Evolutionary conservation across 257 asterid species (phyloP), one percentile per base, ranked within the genome.

Genomic region (Mitragyna speciosa): DNA sequence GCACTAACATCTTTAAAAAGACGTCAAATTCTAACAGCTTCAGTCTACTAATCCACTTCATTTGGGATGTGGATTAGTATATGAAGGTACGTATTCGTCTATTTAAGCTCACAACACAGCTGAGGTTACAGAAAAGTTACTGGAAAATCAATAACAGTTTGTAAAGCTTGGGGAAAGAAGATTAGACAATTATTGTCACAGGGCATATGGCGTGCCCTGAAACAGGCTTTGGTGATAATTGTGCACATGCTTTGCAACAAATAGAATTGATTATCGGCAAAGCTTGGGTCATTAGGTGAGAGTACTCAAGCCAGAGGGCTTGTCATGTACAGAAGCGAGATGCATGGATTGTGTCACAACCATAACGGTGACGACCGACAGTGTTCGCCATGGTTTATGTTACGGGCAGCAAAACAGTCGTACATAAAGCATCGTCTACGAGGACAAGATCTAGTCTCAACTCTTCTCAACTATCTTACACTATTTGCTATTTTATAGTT

Each of bases 321-420:
- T 2, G 52, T 2, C 64, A 22, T 58, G 2, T 58, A 7, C 10
- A 22, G 65, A 22, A 22, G 65, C 65, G 20, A 7, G 51, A 33
- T 68, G 73, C 49, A 24, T 12, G 68, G 67, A 67, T 41, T 22
- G 19, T 2, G 75, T 9, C 22, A 39, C 56, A 75, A 30, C 56
- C 66, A 41, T 15, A 39, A n/a, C 8, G 59, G 43, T 22, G 48
- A 59, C 39, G 61, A 73, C 83, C 79, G 79, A 80, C 83, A 73
- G 36, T 17, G 72, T 24, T 59, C 26, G 74, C 30, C 36, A 28
- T 64, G 83, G 83, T 80, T 75, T 68, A 31, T 45, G 56, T n/a
- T 33, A 31, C 31, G 7, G 83, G 83, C 49, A 33, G 59, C 83
- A 80, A 14, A 49, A 17, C 47, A n/a, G 66, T 47, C 17, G 1